Percentiles rank a stretch among this genome's conserved stretches.
Conservation (phyloP, 352 stramenopile genomes). For the Peronosclerospora sorghi region DNA sequence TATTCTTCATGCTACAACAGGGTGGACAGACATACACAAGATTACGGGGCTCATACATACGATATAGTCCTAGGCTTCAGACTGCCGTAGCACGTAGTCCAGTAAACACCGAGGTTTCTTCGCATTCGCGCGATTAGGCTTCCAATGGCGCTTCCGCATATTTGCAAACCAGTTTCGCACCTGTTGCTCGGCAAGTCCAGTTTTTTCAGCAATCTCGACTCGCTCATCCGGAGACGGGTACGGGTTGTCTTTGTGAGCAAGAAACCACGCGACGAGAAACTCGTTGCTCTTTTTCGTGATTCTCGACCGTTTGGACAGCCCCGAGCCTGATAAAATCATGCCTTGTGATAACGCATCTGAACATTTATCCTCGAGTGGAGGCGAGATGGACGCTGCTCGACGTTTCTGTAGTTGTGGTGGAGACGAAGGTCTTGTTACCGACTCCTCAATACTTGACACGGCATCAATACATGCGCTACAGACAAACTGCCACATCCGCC, state of each 20-base stretch:
- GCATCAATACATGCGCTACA: slow-evolving; percentile 28
- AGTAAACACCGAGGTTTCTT: slow-evolving; percentile 76
- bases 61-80: slow-evolving; percentile 16
- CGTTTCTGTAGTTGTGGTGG: slow-evolving; percentile 19
- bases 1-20: no score
- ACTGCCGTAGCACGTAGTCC: slow-evolving; percentile 66
- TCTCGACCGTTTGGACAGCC: slow-evolving; percentile 33
- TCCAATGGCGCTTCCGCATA: slow-evolving; percentile 85
- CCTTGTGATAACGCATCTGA: slow-evolving; percentile 25
- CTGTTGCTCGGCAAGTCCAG: slow-evolving; percentile 65
- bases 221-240: slow-evolving; percentile 65
- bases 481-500: slow-evolving; percentile 44
- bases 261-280: slow-evolving; percentile 80
- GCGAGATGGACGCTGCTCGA: slow-evolving; percentile 16
- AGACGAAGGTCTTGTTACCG: slow-evolving; percentile 6
- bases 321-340: slow-evolving; percentile 17
- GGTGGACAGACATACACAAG: slow-evolving; percentile 1
- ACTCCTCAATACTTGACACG: slow-evolving; percentile 25
- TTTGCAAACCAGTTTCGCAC: slow-evolving; percentile 86
- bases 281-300: slow-evolving; percentile 70
- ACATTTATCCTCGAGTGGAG: slow-evolving; percentile 25
- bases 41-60: slow-evolving; percentile 4
- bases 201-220: slow-evolving; percentile 50
- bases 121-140: slow-evolving; percentile 44
- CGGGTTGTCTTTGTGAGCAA: slow-evolving; percentile 76